phyloP scores from a whole-genome alignment of 169 alveolate species.

The Plasmodium vivax region DNA sequence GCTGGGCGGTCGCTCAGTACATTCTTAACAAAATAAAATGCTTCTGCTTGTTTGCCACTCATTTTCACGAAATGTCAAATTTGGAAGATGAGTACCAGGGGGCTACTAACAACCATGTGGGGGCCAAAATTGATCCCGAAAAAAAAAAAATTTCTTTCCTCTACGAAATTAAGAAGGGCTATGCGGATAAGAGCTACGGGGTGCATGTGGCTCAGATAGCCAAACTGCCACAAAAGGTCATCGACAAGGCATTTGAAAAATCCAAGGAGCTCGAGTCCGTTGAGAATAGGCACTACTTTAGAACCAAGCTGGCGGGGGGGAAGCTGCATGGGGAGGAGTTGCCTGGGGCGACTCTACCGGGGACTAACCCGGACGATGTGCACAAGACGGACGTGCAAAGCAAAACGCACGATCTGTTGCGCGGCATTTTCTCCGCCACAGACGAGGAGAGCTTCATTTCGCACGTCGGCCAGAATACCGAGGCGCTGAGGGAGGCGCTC shows the following conservation, averaged over 20 bases:
- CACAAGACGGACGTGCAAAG: not conserved
- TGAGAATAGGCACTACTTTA: constrained; percentile 70
- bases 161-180: constrained; percentile 92
- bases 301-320: not conserved
- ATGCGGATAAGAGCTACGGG: constrained; percentile 94
- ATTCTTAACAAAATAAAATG: constrained; percentile 92
- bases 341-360: too few relatives aligned
- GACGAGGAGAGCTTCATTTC: constrained; percentile 18
- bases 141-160: constrained; percentile 84
- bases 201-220: constrained; percentile 95
- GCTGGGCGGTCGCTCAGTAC: constrained; percentile 96
- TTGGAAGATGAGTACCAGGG: constrained; percentile 88
- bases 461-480: not conserved
- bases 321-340: too few relatives aligned
- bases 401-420: not conserved
- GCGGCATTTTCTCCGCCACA: not conserved
- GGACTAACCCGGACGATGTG: constrained; percentile 3
- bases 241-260: constrained; percentile 74
- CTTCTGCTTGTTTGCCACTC: constrained; percentile 98
- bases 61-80: constrained; percentile 97
- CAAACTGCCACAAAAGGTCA: constrained; percentile 89
- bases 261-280: constrained; percentile 71
- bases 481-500: not conserved
- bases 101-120: constrained; percentile 89
- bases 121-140: constrained; percentile 76